Conservation (phyloP, 441 rosid species). For the Erodium moschatum region DNA sequence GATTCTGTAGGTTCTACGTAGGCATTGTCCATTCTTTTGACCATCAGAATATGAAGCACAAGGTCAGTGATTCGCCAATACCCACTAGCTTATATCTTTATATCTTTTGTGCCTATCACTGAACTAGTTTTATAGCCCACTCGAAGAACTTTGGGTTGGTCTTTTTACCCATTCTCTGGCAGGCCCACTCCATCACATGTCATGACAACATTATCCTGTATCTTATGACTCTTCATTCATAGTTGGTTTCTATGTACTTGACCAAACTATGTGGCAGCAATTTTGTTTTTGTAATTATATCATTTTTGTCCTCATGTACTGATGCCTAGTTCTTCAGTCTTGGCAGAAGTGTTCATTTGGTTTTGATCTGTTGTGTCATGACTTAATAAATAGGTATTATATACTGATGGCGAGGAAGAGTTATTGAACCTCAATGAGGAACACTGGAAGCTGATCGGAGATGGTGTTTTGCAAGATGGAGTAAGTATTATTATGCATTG, state of each 20-base stretch:
- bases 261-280: background rate
- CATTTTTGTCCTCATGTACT: background rate
- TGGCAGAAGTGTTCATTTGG: conserved; percentile 13
- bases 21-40: conserved; percentile 44
- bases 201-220: background rate
- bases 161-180: too few species aligned
- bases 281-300: background rate
- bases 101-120: background rate
- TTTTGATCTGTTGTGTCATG: conserved; percentile 8
- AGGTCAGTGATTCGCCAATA: conserved; percentile 32
- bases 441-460: conserved; percentile 40
- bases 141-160: background rate
- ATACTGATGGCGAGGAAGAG: conserved; percentile 61
- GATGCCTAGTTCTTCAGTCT: conserved; percentile 5
- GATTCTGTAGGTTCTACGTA: conserved; percentile 51
- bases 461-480: conserved; percentile 20
- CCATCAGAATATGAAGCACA: conserved; percentile 38
- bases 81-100: background rate
- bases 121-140: conserved; percentile 1
- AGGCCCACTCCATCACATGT: background rate
- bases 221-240: conserved; percentile 5
- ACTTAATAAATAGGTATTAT: conserved; percentile 40
- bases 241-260: conserved; percentile 8
- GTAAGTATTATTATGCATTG: conserved; percentile 26
- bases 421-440: conserved; percentile 36